Evolutionary conservation across 495 filamentous ascomycete genomes (phyloP), one percentile per base, ranked within the genome.

Genomic region (Penicillium lividum): DNA sequence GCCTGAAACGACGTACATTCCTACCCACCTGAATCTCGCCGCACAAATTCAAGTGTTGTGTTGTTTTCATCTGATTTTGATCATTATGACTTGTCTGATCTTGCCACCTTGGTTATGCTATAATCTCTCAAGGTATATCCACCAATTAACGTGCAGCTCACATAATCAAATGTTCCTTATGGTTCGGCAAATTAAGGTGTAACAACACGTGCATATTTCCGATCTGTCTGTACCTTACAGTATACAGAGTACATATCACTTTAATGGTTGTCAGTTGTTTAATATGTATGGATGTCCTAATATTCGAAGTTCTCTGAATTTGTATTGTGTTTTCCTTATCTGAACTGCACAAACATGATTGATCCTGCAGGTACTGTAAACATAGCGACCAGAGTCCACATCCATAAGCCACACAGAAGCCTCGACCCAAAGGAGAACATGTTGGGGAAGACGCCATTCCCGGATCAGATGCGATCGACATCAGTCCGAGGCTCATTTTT

Each of bases 401-500:
- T 8, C 22, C 22, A 47, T 28, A 47, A 28, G 22, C 44, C 22
- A 47, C 11, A 13, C 27, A 18, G 43, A 27, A 25, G 13, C 13
- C 43, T 44, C 7, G 25, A 46, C 43, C 18, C 18, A 22, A 27
- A 9, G 5, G 7, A 11, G n/a, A 49, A 49, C 22, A 49, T 30
- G 46, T 49, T 49, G 46, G 46, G 46, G 27, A 49, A 31, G 46
- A 31, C 11, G 18, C 11, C 15, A 49, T 30, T 33, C 46, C 46
- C 31, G 4, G 5, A 25, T 49, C 28, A 54, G 30, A 33, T 56
- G 43, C 7, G 66, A 62, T 68, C 60, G 53, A 68, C 64, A 50
- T 57, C 60, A 66, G 36, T 56, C 66, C 66, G 63, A 64, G 66
- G 66, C 61, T 66, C 58, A 30, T 56, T 53, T 58, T 59, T 58